Percentiles rank a stretch among this genome's conserved stretches.
phyloP scores from a whole-genome alignment of 2,329 filamentous ascomycete species.

The Talaromyces sp. region DNA sequence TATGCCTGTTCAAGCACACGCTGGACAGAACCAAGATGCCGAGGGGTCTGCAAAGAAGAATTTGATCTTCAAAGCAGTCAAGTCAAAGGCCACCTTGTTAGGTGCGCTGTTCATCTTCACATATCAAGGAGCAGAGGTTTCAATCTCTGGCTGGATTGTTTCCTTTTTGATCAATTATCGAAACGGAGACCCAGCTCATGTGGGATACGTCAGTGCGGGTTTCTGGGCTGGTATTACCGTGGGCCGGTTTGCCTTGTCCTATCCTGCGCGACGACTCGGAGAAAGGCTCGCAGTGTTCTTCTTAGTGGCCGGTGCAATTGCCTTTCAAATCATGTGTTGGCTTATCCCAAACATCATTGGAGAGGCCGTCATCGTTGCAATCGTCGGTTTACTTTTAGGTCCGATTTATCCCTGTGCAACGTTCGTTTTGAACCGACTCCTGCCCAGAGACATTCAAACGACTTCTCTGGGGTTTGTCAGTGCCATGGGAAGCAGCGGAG shows the following conservation, averaged over 20 bases:
- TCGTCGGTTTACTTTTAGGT: constrained; percentile 72
- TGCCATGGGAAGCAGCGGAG: constrained; percentile 42
- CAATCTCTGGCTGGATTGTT: constrained; percentile 81
- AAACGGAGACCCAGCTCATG: constrained; percentile 62
- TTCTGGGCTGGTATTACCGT: constrained; percentile 70
- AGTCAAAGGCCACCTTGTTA: constrained; percentile 61
- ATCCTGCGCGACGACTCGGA: constrained; percentile 63
- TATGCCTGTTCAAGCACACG: constrained; percentile 40
- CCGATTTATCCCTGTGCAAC: constrained; percentile 72
- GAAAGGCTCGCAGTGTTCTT: constrained; percentile 66
- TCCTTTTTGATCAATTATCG: constrained; percentile 74
- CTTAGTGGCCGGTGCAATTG: constrained; percentile 58
- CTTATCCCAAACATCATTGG: constrained; percentile 70
- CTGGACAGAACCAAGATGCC: constrained; percentile 38
- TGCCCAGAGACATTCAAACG: constrained; percentile 39
- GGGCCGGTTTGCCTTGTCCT: constrained; percentile 68
- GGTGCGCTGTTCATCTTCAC: constrained; percentile 79
- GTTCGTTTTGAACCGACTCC: constrained; percentile 28
- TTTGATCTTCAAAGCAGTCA: constrained; percentile 48
- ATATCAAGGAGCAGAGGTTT: constrained; percentile 81
- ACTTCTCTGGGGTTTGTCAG: constrained; percentile 39
- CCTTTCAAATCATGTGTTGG: constrained; percentile 76
- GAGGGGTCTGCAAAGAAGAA: constrained; percentile 27
- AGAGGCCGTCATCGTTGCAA: constrained; percentile 61
- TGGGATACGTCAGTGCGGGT: constrained; percentile 74